Evolutionary conservation across 768 basidiomycete species (phyloP).

Genomic region (Cubamyces sp.): DNA sequence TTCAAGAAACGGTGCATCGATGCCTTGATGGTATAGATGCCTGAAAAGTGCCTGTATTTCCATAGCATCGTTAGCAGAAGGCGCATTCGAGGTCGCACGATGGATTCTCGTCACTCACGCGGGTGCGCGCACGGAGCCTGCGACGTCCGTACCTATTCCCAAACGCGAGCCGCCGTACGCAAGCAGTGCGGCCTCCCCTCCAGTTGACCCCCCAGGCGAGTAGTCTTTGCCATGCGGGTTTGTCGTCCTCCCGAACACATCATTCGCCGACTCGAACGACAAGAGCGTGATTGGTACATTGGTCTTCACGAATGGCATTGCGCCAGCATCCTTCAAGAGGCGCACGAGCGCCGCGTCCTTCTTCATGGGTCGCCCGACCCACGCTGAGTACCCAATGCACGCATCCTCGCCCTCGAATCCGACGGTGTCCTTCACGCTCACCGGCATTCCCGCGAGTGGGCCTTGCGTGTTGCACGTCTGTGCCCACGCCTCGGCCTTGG

Average conservation of each 20-base stretch:
- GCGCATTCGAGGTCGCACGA: slow-evolving; percentile 48
- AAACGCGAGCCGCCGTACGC: slow-evolving; percentile 50
- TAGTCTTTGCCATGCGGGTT: slow-evolving; percentile 51
- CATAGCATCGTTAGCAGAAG: neutral
- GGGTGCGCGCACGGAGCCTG: slow-evolving; percentile 53
- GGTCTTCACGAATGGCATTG: slow-evolving; percentile 47
- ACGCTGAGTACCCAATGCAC: slow-evolving; percentile 53
- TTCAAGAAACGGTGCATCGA: slow-evolving; percentile 43
- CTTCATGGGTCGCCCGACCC: slow-evolving; percentile 40
- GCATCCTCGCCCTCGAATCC: slow-evolving; percentile 50
- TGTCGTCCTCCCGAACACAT: slow-evolving; percentile 49
- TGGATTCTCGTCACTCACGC: slow-evolving; percentile 38
- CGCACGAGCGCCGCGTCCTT: slow-evolving; percentile 44
- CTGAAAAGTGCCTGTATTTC: slow-evolving; percentile 36
- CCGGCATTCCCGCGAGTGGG: slow-evolving; percentile 51
- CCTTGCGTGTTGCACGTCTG: slow-evolving; percentile 27
- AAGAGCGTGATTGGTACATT: slow-evolving; percentile 48
- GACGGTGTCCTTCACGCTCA: slow-evolving; percentile 54
- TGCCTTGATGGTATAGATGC: slow-evolving; percentile 48
- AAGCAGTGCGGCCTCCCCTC: slow-evolving; percentile 54
- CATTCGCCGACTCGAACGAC: slow-evolving; percentile 45
- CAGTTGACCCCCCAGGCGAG: slow-evolving; percentile 51
- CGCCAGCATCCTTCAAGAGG: slow-evolving; percentile 46
- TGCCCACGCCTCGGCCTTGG: slow-evolving; percentile 32
- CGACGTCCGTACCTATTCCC: slow-evolving; percentile 55